phyloP scores from a whole-genome alignment of 108 stramenopile genomes.

The Fistulifera pelliculosa region DNA sequence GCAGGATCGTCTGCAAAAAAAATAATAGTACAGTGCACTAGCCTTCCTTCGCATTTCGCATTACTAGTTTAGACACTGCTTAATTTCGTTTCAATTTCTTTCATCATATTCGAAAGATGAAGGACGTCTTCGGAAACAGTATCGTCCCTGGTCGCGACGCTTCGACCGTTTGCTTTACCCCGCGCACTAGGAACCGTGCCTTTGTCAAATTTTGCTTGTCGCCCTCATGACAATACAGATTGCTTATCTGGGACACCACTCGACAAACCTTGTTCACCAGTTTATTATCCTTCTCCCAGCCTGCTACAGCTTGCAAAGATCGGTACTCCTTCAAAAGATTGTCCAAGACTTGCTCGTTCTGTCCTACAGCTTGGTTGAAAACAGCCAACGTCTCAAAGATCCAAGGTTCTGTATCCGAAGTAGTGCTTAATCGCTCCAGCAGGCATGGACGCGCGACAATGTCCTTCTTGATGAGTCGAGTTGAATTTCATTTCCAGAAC shows the following conservation, averaged over 20 bases:
- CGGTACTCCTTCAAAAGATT: slow-evolving; percentile 83
- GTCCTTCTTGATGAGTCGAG: slow-evolving; percentile 54
- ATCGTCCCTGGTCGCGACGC: slow-evolving; percentile 18
- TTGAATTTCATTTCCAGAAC: slow-evolving; percentile 15
- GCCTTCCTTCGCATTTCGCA: too few relatives aligned
- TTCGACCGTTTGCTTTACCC: slow-evolving; percentile 52
- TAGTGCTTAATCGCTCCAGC: slow-evolving; percentile 38
- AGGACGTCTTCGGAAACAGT: slow-evolving; percentile 29
- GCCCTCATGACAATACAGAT: slow-evolving; percentile 29
- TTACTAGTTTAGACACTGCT: too few relatives aligned
- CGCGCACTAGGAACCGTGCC: slow-evolving; percentile 48
- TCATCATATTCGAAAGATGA: too few relatives aligned
- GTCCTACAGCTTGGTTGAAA: slow-evolving; percentile 57
- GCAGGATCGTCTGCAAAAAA: slow-evolving; percentile 10
- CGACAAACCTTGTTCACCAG: slow-evolving; percentile 38
- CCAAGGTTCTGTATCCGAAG: slow-evolving; percentile 50
- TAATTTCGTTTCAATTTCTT: too few relatives aligned
- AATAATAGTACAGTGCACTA: too few relatives aligned
- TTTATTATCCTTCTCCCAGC: slow-evolving; percentile 61
- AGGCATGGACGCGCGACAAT: slow-evolving; percentile 54
- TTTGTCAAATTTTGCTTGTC: slow-evolving; percentile 45
- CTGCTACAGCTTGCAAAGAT: slow-evolving; percentile 33
- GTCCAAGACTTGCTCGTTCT: slow-evolving; percentile 37
- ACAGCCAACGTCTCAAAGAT: slow-evolving; percentile 55
- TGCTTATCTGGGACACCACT: slow-evolving; percentile 43